Conservation (phyloP, 2,329 filamentous ascomycete genomes). For the Colletotrichum musicola region DNA sequence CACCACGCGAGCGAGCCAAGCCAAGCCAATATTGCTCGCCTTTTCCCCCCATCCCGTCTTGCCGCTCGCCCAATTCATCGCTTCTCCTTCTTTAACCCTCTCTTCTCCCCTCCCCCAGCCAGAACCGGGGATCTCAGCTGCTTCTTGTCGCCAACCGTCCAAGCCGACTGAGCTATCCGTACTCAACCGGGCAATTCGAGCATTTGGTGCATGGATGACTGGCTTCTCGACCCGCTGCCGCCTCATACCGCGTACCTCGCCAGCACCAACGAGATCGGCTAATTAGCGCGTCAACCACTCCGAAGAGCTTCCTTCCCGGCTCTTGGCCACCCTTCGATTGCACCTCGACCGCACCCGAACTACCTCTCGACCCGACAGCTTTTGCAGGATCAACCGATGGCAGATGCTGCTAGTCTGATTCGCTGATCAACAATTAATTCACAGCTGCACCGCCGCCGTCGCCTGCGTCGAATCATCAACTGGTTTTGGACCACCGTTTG, state of each 20-base stretch:
- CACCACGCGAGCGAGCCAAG: slow-evolving; percentile 31
- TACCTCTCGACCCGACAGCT: too few relatives aligned
- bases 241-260: neutral
- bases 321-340: neutral
- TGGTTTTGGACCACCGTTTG: neutral
- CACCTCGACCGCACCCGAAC: too few relatives aligned
- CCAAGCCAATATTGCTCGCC: slow-evolving; percentile 36
- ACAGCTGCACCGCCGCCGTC: too few relatives aligned
- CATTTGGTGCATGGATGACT: too few relatives aligned
- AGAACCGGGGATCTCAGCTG: slow-evolving; percentile 26
- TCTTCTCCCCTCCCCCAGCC: slow-evolving; percentile 16
- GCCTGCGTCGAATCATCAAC: neutral
- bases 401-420: too few relatives aligned
- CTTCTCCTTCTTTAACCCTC: slow-evolving; percentile 19
- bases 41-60: slow-evolving; percentile 10
- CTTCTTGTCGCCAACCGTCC: slow-evolving; percentile 18
- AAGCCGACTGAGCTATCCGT: slow-evolving; percentile 16
- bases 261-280: neutral
- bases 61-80: slow-evolving; percentile 9
- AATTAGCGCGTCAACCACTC: neutral
- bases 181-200: too few relatives aligned
- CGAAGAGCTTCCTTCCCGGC: neutral
- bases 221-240: neutral
- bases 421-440: too few relatives aligned
- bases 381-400: too few relatives aligned